Evolutionary conservation across 345 rosid genomes (phyloP), one percentile per base, ranked within the genome.

Genomic region (Mangifera indica): DNA sequence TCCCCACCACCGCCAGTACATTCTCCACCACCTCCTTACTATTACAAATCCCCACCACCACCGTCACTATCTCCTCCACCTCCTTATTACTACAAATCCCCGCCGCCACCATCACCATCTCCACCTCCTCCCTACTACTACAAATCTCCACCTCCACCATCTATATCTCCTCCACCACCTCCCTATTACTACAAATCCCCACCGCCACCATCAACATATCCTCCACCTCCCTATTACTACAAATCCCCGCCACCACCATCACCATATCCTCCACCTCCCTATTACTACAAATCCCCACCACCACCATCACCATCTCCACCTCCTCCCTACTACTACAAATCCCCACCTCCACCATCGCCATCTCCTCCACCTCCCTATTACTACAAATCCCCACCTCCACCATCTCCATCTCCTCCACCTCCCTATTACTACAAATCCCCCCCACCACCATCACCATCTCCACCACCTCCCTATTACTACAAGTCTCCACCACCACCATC

Each of bases 351-450:
- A 34, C 63, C 17, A 3, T 72, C 73, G 12, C 82, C 78, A 0
- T 83, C 84, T 0, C 89, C 89, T 6, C 87, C 87, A 0, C 87
- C 81, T 0, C 76, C 86, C 0, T 84, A 84, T 6, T 62, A 71
- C 2, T 86, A 86, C 56, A 78, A 78, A 0, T 84, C 89, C 0
- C 89, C 87, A 8, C 89, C 89, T 0, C 86, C 89, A 0, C 85
- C 87, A 0, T 53, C 63, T 0, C 60, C 67, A 0, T 79, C 80
- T 0, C 81, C 84, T 0, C 81, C 82, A 0, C 80, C 80, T 0
- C 84, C 83, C 0, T 81, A 83, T 45, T 73, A 84, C 3, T 81
- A 84, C 24, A 67, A 74, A 0, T 80, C 87, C 0, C 87, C 86
- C 0, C 86, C 87, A 0, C 87, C 87, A 0, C 87, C 87, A 0